phyloP scores from a whole-genome alignment of 139 green algal species.

The Coelastrella sp. region DNA sequence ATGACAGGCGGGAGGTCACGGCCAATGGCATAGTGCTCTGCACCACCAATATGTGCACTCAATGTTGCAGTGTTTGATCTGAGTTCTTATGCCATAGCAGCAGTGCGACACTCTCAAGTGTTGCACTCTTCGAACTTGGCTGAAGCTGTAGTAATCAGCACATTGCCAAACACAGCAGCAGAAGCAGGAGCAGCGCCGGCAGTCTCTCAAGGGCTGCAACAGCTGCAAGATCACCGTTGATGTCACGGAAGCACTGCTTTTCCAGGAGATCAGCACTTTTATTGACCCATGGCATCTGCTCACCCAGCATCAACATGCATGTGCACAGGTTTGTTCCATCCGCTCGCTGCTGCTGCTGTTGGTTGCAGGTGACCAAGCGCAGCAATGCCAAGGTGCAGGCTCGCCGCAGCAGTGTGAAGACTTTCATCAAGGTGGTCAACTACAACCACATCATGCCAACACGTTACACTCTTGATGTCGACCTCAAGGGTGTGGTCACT shows the following conservation, averaged over 20 bases:
- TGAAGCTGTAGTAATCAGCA: too few relatives aligned
- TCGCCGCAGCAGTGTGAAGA: conserved; percentile 84
- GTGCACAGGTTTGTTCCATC: neutral
- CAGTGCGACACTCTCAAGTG: too few relatives aligned
- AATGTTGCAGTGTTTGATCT: too few relatives aligned
- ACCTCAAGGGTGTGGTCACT: conserved; percentile 93
- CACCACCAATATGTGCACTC: too few relatives aligned
- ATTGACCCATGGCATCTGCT: neutral
- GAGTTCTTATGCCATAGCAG: too few relatives aligned
- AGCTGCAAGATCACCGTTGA: too few relatives aligned
- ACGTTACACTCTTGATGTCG: conserved; percentile 97
- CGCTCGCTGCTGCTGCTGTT: conserved; percentile 6
- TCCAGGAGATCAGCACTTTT: neutral
- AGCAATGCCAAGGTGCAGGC: conserved; percentile 86
- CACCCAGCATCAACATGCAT: neutral
- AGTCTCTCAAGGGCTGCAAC: too few relatives aligned
- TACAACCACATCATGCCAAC: conserved; percentile 99
- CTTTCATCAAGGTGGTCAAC: conserved; percentile 99
- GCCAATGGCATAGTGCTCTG: too few relatives aligned
- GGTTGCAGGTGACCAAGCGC: conserved; percentile 84
- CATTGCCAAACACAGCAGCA: neutral
- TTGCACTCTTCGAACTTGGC: too few relatives aligned
- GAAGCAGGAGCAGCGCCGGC: neutral
- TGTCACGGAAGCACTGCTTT: neutral
- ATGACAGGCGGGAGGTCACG: too few relatives aligned